Base-by-base conservation (phyloP, 1,284 basidiomycete species). In the Cerioporus squamosus region DNA sequence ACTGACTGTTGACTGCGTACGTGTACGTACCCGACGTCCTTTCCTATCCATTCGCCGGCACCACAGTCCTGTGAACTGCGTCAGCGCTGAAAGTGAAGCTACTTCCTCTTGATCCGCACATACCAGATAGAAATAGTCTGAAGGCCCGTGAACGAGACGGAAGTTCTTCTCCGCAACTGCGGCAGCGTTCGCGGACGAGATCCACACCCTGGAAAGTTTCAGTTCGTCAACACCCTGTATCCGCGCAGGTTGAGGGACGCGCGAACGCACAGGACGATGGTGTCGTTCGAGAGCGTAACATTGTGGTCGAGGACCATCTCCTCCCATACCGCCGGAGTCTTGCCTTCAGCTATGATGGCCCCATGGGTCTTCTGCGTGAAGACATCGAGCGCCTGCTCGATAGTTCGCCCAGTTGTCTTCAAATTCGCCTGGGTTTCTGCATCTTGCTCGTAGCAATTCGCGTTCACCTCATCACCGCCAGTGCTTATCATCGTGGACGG, bases 401-500 rank as follows among this genome's bases (percentile, higher is more conserved):
- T 72, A 0, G 84, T 87, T 64, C 76, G 73, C 1, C 81, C 82
- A 10, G 75, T 76, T 39, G 70, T 62, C 53, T 76, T 68, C 52
- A 91, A 74, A 9, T 80, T 79, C 0, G 72, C 70, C 63, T 85
- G 81, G 0, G 89, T 90, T 58, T 79, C 71, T 1, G 73, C 63
- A 68, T 93, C 91, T 29, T 85, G 70, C 0, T 75, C 74, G 68
- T 91, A 94, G 72, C 91, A 93, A 31, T 79, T 77, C 7, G 71
- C 68, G 67, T 93, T 93, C 59, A 94, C 71, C 73, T 95, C 93
- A 69, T 95, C 93, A 0, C 93, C 93, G 0, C 93, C 93, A 0
- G 90, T 90, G 61, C 84, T 85, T 69, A 95, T 84, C 55, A 90
- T 78, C 20, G 72, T 77, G 5, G 86, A 83, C 0, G 84, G 81